Evolutionary conservation across 306 rosid species (phyloP).

Genomic region (Potentilla sterilis): DNA sequence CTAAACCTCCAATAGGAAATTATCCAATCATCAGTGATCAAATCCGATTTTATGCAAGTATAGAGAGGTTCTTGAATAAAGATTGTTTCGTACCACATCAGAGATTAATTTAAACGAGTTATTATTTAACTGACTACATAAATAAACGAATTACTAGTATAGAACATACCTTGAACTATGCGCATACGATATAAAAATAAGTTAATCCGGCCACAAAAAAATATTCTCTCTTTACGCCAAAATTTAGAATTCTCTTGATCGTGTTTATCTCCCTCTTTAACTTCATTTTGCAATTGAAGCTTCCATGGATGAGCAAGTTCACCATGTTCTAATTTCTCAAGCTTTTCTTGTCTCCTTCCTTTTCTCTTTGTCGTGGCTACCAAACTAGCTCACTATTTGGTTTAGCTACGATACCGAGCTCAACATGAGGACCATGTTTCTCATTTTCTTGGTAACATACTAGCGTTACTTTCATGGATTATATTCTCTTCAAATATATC

Average conservation of each 20-base stretch:
- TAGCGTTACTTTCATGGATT: background rate
- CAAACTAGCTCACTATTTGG: background rate
- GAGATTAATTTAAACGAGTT: too few species aligned
- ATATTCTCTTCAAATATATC: background rate
- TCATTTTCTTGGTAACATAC: constrained; percentile 17
- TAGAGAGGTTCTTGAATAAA: too few species aligned
- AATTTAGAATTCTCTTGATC: background rate
- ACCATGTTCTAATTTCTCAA: constrained; percentile 13
- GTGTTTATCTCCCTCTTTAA: constrained; percentile 22
- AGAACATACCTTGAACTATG: constrained; percentile 33
- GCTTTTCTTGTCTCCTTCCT: too few species aligned
- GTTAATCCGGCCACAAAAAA: constrained; percentile 25
- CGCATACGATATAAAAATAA: constrained; percentile 37
- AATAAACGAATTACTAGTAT: too few species aligned
- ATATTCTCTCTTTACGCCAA: constrained; percentile 39
- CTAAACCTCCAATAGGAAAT: too few species aligned
- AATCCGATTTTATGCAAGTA: too few species aligned
- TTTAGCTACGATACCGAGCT: background rate
- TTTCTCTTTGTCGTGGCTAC: background rate
- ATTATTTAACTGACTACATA: too few species aligned
- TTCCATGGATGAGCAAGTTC: constrained; percentile 33
- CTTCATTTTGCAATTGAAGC: constrained; percentile 15
- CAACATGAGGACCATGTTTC: background rate
- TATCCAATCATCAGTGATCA: too few species aligned
- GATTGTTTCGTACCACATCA: too few species aligned